Evolutionary conservation across 805 yeast genomes (phyloP), one percentile per base, ranked within the genome.

Genomic region (Scheffersomyces coipomensis): DNA sequence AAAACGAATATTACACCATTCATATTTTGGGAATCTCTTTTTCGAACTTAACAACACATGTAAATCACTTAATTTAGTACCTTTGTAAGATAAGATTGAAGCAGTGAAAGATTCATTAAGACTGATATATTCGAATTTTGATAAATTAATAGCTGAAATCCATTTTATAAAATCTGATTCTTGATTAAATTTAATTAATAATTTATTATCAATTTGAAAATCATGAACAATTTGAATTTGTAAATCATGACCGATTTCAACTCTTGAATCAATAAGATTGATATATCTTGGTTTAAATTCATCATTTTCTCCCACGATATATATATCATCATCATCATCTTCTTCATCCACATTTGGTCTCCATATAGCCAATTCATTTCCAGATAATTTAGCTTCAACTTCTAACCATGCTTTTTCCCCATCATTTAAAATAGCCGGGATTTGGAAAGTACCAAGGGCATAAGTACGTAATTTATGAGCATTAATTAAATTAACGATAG

Each of bases 401-500:
- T 55, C 52, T 19, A 57, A 38, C 72, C 73, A 68, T 17, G 51
- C 50, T 19, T 43, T 45, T 30, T 58, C 58, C 23, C 49, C 55
- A 27, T 27, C 30, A 27, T 43, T 42, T 3, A 45, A 44, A 16
- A 50, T 40, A 17, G 42, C 31, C n/a, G 53, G 51, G 23, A 58
- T 63, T 60, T 50, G 54, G 69, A 74, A 51, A 3, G 62, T 61
- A 16, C 86, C 85, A 37, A 71, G 76, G 33, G 66, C 70, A 57
- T 88, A 87, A 6, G 77, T 68, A 34, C 95, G 71, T 18, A 79
- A 71, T 45, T 79, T 78, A 53, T 88, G 95, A 15, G 89, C 81
- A 33, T 77, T 76, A 39, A 85, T 68, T 47, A 88, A 68, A 16
- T 87, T 81, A 27, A 87, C 75, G 9, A 85, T 73, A 0, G 96